Conservation (phyloP, 371 early-diverging fungal genomes). For the Syncephalastrum contaminatum region DNA sequence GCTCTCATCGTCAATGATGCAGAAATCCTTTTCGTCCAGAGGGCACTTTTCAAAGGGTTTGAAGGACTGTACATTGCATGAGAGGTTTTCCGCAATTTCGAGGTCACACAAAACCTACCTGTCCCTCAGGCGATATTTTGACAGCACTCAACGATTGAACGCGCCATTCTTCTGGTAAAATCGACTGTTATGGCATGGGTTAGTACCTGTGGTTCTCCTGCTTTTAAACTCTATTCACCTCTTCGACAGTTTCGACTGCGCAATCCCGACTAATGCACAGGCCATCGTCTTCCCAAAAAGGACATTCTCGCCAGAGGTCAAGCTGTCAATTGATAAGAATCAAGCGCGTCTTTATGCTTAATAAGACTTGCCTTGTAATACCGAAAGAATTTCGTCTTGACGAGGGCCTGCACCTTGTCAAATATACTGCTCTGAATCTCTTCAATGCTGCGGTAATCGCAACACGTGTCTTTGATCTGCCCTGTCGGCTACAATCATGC, state of each 20-base stretch:
- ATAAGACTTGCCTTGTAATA: slow-evolving; percentile 72
- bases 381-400: slow-evolving; percentile 83
- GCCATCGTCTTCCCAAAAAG: slow-evolving; percentile 86
- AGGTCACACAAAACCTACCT: slow-evolving; percentile 26
- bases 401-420: slow-evolving; percentile 65
- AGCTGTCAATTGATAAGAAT: slow-evolving; percentile 48
- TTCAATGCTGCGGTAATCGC: slow-evolving; percentile 82
- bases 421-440: slow-evolving; percentile 69
- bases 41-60: slow-evolving; percentile 60
- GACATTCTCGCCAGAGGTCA: slow-evolving; percentile 88
- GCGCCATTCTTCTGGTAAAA: slow-evolving; percentile 52
- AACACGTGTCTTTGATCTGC: slow-evolving; percentile 77
- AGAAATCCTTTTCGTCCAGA: slow-evolving; percentile 83
- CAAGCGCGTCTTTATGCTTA: background rate
- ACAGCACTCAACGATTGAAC: slow-evolving; percentile 56
- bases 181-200: slow-evolving; percentile 12
- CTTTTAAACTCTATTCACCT: slow-evolving; percentile 38
- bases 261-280: slow-evolving; percentile 87
- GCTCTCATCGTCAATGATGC: slow-evolving; percentile 82
- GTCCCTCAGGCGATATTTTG: slow-evolving; percentile 48
- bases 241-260: slow-evolving; percentile 80
- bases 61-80: slow-evolving; percentile 29
- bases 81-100: background rate
- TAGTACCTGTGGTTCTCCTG: background rate
- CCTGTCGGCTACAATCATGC: slow-evolving; percentile 60